Conservation (phyloP, 1,284 basidiomycete genomes). For the Earliella scabrosa region DNA sequence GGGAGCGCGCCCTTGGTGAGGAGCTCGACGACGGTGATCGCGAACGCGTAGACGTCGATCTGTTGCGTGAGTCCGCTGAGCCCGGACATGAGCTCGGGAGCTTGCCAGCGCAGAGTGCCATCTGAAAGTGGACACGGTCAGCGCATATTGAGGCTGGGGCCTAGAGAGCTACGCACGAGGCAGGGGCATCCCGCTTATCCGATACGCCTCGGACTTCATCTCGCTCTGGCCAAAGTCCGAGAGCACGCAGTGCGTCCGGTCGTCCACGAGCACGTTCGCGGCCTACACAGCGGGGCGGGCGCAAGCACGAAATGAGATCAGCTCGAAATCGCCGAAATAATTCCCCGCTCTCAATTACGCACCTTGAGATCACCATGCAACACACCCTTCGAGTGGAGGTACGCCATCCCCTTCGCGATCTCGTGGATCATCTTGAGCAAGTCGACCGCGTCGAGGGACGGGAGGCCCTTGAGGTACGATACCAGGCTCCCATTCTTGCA, state of each 20-base stretch:
- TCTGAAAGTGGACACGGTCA: slow-evolving; percentile 34
- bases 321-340: neutral
- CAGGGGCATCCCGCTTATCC: slow-evolving; percentile 54
- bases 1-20: slow-evolving; percentile 64
- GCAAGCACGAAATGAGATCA: neutral
- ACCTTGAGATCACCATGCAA: slow-evolving; percentile 80
- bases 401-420: slow-evolving; percentile 78
- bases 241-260: slow-evolving; percentile 66
- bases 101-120: slow-evolving; percentile 72
- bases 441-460: slow-evolving; percentile 42
- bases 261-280: slow-evolving; percentile 75
- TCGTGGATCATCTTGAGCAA: slow-evolving; percentile 66
- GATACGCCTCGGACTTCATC: slow-evolving; percentile 72
- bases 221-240: slow-evolving; percentile 82
- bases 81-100: slow-evolving; percentile 71
- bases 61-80: slow-evolving; percentile 53
- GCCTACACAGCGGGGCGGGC: slow-evolving; percentile 46
- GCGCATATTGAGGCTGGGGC: slow-evolving; percentile 4
- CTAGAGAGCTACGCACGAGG: slow-evolving; percentile 53
- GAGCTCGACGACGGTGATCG: slow-evolving; percentile 73
- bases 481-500: slow-evolving; percentile 48
- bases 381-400: slow-evolving; percentile 66
- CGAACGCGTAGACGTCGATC: slow-evolving; percentile 77
- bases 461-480: slow-evolving; percentile 48
- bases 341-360: slow-evolving; percentile 1